Percentiles rank a stretch among this genome's conserved stretches.
These are phyloP conservation scores for Aegilops longissima DNA, from an alignment of 176 grass and related monocot species.

Conservation along the genomic window DNA sequence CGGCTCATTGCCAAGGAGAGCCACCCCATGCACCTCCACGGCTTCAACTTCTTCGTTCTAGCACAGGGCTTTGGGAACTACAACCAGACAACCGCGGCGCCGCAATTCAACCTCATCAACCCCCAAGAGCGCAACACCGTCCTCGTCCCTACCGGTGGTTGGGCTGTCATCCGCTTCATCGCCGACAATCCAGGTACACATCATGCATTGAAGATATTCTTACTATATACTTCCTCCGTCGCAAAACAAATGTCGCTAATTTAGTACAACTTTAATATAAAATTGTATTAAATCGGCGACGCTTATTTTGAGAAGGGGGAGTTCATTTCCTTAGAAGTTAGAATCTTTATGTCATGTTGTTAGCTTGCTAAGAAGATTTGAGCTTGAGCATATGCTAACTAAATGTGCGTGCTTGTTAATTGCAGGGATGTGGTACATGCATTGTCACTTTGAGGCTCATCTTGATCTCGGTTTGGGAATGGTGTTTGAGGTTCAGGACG, in stretches of 20 bases:
- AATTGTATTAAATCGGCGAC: too few species aligned
- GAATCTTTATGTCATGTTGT: neutral
- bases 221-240: too few species aligned
- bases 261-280: too few species aligned
- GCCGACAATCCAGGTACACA: conserved; percentile 41
- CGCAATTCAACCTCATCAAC: conserved; percentile 42
- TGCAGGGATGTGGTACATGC: conserved; percentile 47
- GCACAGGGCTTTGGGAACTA: conserved; percentile 81
- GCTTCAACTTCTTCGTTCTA: conserved; percentile 64
- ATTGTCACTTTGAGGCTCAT: conserved; percentile 43
- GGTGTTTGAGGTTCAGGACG: conserved; percentile 34
- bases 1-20: conserved; percentile 50
- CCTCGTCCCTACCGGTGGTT: conserved; percentile 50
- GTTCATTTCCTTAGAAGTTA: too few species aligned
- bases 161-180: conserved; percentile 64
- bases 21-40: conserved; percentile 78
- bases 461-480: conserved; percentile 28
- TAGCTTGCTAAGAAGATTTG: neutral
- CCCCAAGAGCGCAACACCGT: conserved; percentile 74
- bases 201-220: too few species aligned
- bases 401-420: neutral
- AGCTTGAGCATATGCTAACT: too few species aligned
- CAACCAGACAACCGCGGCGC: neutral
- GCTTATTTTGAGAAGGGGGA: too few species aligned
- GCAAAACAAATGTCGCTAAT: too few species aligned